phyloP scores from a whole-genome alignment of 2,329 filamentous ascomycete genomes.

The Daldinia sp. region DNA sequence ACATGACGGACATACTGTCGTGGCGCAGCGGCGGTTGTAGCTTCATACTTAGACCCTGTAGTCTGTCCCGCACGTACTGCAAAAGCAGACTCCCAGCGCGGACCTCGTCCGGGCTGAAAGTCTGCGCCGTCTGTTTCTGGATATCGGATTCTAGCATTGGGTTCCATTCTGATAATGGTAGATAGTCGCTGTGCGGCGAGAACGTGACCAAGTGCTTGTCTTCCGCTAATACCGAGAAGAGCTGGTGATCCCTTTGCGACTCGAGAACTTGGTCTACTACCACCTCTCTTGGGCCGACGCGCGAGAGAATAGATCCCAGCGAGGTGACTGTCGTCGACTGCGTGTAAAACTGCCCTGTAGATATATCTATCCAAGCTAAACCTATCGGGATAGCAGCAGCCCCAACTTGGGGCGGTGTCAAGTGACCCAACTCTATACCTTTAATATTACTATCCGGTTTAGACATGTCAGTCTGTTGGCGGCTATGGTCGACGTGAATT shows the following conservation, averaged over 20 bases:
- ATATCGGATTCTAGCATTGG: conserved; percentile 82
- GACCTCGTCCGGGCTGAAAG: conserved; percentile 77
- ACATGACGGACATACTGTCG: conserved; percentile 82
- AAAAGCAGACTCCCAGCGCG: conserved; percentile 84
- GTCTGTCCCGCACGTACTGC: conserved; percentile 82
- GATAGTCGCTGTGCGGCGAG: conserved; percentile 62
- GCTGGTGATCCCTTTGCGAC: conserved; percentile 67
- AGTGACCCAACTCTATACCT: conserved; percentile 15
- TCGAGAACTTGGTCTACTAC: conserved; percentile 77
- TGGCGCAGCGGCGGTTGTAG: conserved; percentile 85
- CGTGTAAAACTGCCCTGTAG: conserved; percentile 93
- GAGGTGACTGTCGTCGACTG: conserved; percentile 78
- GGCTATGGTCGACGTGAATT: conserved; percentile 67
- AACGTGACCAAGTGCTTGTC: conserved; percentile 83
- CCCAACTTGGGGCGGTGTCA: conserved; percentile 29
- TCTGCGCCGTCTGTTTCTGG: conserved; percentile 60
- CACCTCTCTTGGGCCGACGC: conserved; percentile 86
- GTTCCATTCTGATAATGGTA: conserved; percentile 74
- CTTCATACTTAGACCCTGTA: conserved; percentile 82
- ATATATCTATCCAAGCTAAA: conserved; percentile 93
- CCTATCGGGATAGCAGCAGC: conserved; percentile 61
- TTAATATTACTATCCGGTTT: neutral
- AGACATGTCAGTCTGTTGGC: conserved; percentile 36
- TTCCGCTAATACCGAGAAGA: conserved; percentile 77
- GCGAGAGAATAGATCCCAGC: conserved; percentile 83